Percentiles rank a stretch among this genome's conserved stretches.
phyloP scores from a whole-genome alignment of 495 filamentous ascomycete species.

The Physcia stellaris region DNA sequence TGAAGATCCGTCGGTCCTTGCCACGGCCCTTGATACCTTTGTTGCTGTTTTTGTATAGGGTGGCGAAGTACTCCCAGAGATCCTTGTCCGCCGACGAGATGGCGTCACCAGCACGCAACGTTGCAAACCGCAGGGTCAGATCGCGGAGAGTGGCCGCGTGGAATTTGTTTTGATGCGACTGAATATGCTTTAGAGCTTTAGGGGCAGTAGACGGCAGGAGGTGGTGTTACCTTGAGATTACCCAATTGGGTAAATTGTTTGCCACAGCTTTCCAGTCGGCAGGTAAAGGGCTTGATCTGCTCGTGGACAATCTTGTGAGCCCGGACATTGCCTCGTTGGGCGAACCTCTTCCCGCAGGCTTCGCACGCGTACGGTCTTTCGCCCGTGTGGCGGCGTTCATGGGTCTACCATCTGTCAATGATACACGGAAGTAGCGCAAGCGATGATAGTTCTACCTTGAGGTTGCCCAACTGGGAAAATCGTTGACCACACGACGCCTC shows the following conservation, averaged over 20 bases:
- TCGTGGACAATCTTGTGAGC: constrained; percentile 77
- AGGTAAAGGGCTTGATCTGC: constrained; percentile 64
- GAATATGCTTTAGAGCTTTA: constrained; percentile 5
- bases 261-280: constrained; percentile 64
- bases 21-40: constrained; percentile 91
- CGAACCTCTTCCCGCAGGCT: constrained; percentile 68
- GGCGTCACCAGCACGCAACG: constrained; percentile 42
- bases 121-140: constrained; percentile 63
- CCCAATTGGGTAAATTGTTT: constrained; percentile 84
- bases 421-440: background rate
- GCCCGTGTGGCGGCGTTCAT: constrained; percentile 75
- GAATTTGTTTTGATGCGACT: constrained; percentile 94
- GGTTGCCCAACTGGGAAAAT: constrained; percentile 80
- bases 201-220: constrained; percentile 3
- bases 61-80: constrained; percentile 74
- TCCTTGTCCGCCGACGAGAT: constrained; percentile 59
- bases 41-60: constrained; percentile 85
- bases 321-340: constrained; percentile 74
- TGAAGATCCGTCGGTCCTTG: constrained; percentile 49
- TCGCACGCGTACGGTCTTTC: constrained; percentile 78
- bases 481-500: constrained; percentile 62
- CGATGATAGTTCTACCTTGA: constrained; percentile 46
- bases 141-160: constrained; percentile 57
- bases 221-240: constrained; percentile 61
- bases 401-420: constrained; percentile 41